These are phyloP conservation scores for Salix dunnii DNA, from an alignment of 345 rosid genomes.

Conservation along the genomic window DNA sequence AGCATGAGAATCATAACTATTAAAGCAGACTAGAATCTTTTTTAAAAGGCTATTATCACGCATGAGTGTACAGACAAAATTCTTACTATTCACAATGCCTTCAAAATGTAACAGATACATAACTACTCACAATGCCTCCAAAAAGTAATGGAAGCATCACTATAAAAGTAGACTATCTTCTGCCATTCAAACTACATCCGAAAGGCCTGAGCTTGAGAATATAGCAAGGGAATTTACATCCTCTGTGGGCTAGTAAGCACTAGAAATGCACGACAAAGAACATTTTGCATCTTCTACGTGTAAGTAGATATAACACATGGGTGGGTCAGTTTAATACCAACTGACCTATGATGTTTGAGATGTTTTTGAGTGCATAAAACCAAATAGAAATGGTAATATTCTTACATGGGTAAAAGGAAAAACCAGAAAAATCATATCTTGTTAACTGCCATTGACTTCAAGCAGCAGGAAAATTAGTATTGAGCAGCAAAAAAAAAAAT, in stretches of 20 bases:
- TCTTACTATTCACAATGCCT: not conserved
- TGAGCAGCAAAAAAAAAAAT: not conserved
- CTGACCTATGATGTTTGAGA: not conserved
- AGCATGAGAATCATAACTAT: conserved; percentile 5
- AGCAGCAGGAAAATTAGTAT: not conserved
- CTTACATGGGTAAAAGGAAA: not conserved
- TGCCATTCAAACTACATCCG: not conserved
- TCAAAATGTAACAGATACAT: not conserved
- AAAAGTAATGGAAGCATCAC: not conserved
- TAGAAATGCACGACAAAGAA: not conserved
- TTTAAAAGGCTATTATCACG: not conserved
- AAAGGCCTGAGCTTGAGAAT: not conserved
- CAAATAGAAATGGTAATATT: not conserved
- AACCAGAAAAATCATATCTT: not conserved
- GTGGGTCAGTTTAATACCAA: not conserved
- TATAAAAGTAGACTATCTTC: not conserved
- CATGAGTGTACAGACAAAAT: not conserved
- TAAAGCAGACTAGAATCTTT: not conserved
- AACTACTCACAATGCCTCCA: not conserved
- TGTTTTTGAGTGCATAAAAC: not conserved
- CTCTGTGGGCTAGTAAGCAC: not conserved
- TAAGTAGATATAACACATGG: too few relatives aligned
- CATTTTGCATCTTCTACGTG: not conserved
- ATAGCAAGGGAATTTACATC: not conserved
- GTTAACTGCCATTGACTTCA: not conserved